A percentile compares a stretch with the other conserved stretches of the same genome.
phyloP scores from a whole-genome alignment of 2,329 filamentous ascomycete species.

The Aspergillus phoenicis region DNA sequence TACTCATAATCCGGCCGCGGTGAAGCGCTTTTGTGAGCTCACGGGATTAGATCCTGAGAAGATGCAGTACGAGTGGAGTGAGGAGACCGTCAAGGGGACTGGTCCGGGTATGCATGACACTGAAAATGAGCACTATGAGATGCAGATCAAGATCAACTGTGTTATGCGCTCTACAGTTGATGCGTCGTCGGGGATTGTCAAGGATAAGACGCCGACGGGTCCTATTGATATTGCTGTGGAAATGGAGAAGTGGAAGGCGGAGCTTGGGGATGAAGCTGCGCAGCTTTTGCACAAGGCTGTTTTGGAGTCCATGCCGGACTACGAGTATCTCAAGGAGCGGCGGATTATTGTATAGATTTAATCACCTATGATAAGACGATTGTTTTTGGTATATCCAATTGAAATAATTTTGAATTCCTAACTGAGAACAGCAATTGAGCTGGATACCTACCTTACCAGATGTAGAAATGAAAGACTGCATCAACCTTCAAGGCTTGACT shows the following conservation, averaged over 20 bases:
- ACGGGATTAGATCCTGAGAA: constrained; percentile 37
- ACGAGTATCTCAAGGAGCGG: constrained; percentile 40
- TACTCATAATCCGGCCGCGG: constrained; percentile 36
- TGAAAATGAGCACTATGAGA: background rate
- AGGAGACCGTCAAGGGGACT: constrained; percentile 7
- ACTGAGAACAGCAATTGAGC: background rate
- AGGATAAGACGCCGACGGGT: constrained; percentile 31
- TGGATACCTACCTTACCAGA: background rate
- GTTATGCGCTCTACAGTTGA: constrained; percentile 35
- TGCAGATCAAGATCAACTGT: background rate
- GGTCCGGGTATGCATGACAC: background rate
- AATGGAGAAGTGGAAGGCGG: constrained; percentile 38
- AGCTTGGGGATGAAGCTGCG: constrained; percentile 36
- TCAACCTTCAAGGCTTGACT: too few species aligned
- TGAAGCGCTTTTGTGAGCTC: constrained; percentile 30
- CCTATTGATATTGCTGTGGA: constrained; percentile 38
- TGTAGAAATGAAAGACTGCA: too few species aligned
- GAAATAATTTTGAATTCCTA: too few species aligned
- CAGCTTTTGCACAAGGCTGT: constrained; percentile 31
- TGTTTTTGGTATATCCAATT: background rate
- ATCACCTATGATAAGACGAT: background rate
- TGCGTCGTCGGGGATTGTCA: constrained; percentile 37
- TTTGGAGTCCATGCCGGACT: constrained; percentile 41
- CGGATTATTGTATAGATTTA: constrained; percentile 14
- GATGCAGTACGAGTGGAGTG: constrained; percentile 38